phyloP scores from a whole-genome alignment of 23 red algal species.

The Gracilariopsis chorda region DNA sequence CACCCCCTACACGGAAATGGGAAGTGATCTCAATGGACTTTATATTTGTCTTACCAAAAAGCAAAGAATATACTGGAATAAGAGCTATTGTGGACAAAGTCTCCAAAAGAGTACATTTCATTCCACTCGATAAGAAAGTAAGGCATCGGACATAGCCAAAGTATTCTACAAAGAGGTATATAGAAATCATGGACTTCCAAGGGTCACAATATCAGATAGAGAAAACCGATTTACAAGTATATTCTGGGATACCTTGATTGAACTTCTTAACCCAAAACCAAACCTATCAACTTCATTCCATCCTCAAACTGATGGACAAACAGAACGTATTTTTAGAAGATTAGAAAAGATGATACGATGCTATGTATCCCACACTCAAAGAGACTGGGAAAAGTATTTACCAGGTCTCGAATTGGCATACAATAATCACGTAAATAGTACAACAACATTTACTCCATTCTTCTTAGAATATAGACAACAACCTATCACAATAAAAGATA shows the following conservation, averaged over 20 bases:
- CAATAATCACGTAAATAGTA: neutral
- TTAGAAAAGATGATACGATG: conserved; percentile 16
- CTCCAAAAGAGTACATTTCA: conserved; percentile 5
- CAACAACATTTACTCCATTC: conserved; percentile 18
- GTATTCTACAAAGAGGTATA: neutral
- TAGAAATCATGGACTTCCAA: neutral
- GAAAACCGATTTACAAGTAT: neutral
- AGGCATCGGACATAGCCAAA: neutral
- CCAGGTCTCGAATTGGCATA: conserved; percentile 24
- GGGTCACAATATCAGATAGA: conserved; percentile 11
- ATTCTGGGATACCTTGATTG: neutral
- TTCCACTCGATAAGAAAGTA: neutral
- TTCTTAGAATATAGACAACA: conserved; percentile 38
- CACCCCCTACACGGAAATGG: neutral
- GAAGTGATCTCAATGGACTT: conserved; percentile 41
- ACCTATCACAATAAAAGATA: too few species aligned
- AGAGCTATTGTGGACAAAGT: conserved; percentile 2
- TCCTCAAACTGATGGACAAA: conserved; percentile 33
- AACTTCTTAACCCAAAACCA: neutral
- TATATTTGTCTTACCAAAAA: conserved; percentile 26
- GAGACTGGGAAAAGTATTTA: conserved; percentile 11
- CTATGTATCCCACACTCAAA: neutral
- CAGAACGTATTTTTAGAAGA: conserved; percentile 8
- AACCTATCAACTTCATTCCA: conserved; percentile 24
- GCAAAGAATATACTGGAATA: neutral